Percentiles rank a stretch among this genome's conserved stretches.
Conservation (phyloP, 495 filamentous ascomycete genomes). For the Penicillium bialowiezense region DNA sequence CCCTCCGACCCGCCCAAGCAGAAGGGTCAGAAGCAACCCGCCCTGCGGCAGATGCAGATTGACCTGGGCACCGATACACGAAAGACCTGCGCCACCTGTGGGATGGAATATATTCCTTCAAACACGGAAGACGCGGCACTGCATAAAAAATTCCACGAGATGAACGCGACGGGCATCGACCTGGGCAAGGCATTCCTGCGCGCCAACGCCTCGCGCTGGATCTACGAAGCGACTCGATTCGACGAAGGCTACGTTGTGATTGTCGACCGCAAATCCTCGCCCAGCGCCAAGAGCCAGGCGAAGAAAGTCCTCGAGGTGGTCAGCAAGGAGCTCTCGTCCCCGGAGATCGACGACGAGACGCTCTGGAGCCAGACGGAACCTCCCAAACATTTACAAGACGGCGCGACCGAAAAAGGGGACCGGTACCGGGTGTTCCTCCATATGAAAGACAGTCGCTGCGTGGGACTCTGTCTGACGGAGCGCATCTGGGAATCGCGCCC, state of each 20-base stretch:
- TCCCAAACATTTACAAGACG: slow-evolving; percentile 33
- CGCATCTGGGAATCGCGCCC: slow-evolving; percentile 56
- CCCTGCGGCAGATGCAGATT: slow-evolving; percentile 63
- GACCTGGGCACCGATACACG: slow-evolving; percentile 59
- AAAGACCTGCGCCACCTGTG: slow-evolving; percentile 61
- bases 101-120: slow-evolving; percentile 71
- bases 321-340: slow-evolving; percentile 62
- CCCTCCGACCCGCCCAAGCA: slow-evolving; percentile 42
- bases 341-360: slow-evolving; percentile 54
- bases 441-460: slow-evolving; percentile 59
- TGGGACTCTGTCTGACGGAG: slow-evolving; percentile 66
- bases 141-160: slow-evolving; percentile 67
- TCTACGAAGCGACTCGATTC: slow-evolving; percentile 44
- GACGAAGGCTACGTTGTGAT: slow-evolving; percentile 55
- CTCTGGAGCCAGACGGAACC: slow-evolving; percentile 57
- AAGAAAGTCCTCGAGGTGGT: slow-evolving; percentile 65
- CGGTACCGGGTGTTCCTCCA: slow-evolving; percentile 66
- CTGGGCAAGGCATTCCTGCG: slow-evolving; percentile 55
- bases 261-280: slow-evolving; percentile 52
- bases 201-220: slow-evolving; percentile 44
- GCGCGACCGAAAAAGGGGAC: slow-evolving; percentile 41
- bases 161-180: slow-evolving; percentile 63
- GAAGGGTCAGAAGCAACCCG: slow-evolving; percentile 30
- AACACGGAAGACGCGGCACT: slow-evolving; percentile 60
- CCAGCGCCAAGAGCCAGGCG: slow-evolving; percentile 54